These are phyloP conservation scores for Leccinum fuscescens DNA, from an alignment of 1,284 basidiomycete species.

Conservation along the genomic window DNA sequence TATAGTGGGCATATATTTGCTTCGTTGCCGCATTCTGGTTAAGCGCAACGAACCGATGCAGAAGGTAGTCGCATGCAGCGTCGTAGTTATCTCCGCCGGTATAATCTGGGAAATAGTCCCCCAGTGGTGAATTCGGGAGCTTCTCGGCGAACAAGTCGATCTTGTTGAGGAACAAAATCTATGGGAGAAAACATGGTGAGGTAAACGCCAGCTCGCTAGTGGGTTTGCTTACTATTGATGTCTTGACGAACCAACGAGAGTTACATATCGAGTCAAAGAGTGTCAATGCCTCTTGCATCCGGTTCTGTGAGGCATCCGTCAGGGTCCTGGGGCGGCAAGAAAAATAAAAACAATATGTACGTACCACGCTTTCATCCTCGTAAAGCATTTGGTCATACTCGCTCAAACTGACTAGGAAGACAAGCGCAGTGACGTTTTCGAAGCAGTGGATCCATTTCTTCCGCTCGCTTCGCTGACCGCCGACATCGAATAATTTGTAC, in stretches of 20 bases:
- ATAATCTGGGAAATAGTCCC: constrained; percentile 89
- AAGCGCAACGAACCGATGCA: constrained; percentile 83
- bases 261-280: constrained; percentile 98
- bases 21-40: constrained; percentile 87
- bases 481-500: constrained; percentile 92
- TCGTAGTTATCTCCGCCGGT: constrained; percentile 83
- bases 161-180: constrained; percentile 93
- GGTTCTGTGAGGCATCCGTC: constrained; percentile 57
- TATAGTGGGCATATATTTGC: constrained; percentile 88
- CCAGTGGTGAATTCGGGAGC: constrained; percentile 82
- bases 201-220: background rate
- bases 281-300: constrained; percentile 95
- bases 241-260: constrained; percentile 91
- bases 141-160: constrained; percentile 97
- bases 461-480: constrained; percentile 90
- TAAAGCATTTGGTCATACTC: constrained; percentile 96
- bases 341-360: constrained; percentile 33
- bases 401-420: constrained; percentile 90
- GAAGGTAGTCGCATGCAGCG: constrained; percentile 79
- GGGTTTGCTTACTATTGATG: constrained; percentile 65
- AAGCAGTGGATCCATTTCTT: constrained; percentile 98
- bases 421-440: constrained; percentile 93
- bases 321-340: constrained; percentile 8
- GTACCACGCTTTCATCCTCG: constrained; percentile 88
- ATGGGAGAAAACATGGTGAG: constrained; percentile 7